Base-by-base conservation (phyloP, 495 filamentous ascomycete genomes). In the Penicillium verhagenii region DNA sequence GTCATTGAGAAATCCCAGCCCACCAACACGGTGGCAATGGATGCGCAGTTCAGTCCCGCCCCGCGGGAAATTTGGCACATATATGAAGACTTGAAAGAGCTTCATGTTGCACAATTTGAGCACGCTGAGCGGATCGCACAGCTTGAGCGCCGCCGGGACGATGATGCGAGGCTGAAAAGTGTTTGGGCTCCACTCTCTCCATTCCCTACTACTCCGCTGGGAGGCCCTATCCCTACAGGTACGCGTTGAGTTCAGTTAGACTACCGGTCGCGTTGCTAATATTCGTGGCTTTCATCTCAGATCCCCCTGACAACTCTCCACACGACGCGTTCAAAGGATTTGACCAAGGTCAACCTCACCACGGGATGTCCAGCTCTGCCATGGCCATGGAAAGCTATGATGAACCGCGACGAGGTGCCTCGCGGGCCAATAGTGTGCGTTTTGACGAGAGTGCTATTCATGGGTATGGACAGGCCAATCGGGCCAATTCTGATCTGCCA, bases 401-500 rank as follows among this genome's bases (percentile, higher is more conserved):
- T 38, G 92, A 97, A 66, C 95, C 93, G 3, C 81, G 95, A 53
- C 83, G 95, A 52, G 94, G 94, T 6, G 86, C 91, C 26, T 98
- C 95, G 25, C 81, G 94, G 58, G 94, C 94, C 19, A 97, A 97
- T 64, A 97, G 95, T 69, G 94, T 98, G 57, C 89, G 94, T n/a
- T 98, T 98, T 63, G 94, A 98, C 65, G 92, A 97, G 67, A 96
- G 90, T 65, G 93, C 95, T 2, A 83, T 96, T 53, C 92, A 96
- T 58, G 89, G 90, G 45, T 89, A 92, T 79, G 87, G 86, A 31
- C 91, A 93, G 56, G 84, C 86, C 39, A 87, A 84, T 57, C 84
- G 92, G 24, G 84, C 89, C 49, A 92, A 87, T 21, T 82, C 85
- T 26, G 94, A 98, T 49, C 82, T 89, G 43, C 88, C 88, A 9